These are phyloP conservation scores for Penicillium bovifimosum DNA, from an alignment of 495 filamentous ascomycete species.

Conservation along the genomic window DNA sequence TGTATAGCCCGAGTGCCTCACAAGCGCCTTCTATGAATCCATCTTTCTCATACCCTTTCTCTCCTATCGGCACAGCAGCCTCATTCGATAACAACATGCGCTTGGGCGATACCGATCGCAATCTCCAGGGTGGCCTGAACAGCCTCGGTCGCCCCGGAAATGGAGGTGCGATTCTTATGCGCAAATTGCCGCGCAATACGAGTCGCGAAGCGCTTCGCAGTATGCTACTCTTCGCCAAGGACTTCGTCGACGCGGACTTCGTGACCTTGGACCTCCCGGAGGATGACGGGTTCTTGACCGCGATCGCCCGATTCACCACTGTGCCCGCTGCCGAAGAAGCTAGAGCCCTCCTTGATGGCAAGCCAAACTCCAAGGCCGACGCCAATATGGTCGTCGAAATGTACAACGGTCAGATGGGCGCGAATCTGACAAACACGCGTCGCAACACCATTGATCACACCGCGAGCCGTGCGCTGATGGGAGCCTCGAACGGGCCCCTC, in stretches of 20 bases:
- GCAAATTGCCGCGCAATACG: conserved; percentile 69
- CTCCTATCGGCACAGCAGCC: conserved; percentile 38
- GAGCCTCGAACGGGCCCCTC: conserved; percentile 49
- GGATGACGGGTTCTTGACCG: conserved; percentile 67
- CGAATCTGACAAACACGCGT: conserved; percentile 36
- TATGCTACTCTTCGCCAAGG: conserved; percentile 83
- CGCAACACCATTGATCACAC: conserved; percentile 60
- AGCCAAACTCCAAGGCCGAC: conserved; percentile 67
- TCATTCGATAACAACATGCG: conserved; percentile 47
- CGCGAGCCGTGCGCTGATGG: conserved; percentile 43
- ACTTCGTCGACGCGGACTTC: conserved; percentile 69
- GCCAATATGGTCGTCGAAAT: conserved; percentile 78
- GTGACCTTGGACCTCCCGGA: conserved; percentile 58
- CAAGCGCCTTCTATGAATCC: conserved; percentile 38
- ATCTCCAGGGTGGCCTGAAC: conserved; percentile 45
- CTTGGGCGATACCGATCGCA: conserved; percentile 41
- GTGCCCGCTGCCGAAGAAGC: conserved; percentile 71
- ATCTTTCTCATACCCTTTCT: conserved; percentile 41
- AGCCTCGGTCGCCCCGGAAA: conserved; percentile 33
- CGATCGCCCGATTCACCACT: conserved; percentile 69
- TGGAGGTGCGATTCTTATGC: conserved; percentile 59
- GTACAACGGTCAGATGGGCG: conserved; percentile 37
- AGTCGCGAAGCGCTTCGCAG: conserved; percentile 66
- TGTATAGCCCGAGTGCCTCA: conserved; percentile 40
- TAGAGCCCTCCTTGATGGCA: conserved; percentile 70